Conservation (phyloP, 805 yeast genomes). For the Candida germanica region DNA sequence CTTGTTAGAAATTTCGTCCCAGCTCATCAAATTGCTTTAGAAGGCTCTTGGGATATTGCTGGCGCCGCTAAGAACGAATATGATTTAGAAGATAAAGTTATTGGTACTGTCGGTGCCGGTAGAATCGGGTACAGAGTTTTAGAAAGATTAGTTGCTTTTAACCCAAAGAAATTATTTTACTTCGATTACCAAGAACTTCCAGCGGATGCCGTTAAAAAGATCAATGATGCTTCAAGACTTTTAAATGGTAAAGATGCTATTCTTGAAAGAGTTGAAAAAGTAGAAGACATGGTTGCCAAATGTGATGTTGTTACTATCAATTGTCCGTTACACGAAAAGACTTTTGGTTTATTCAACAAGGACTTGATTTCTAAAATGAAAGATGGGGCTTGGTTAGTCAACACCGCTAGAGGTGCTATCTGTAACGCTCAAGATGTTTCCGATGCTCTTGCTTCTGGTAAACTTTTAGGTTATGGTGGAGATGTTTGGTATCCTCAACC, state of each 20-base stretch:
- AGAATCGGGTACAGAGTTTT: conserved; percentile 76
- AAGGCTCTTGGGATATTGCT: conserved; percentile 74
- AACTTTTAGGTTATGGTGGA: conserved; percentile 77
- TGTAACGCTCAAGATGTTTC: conserved; percentile 72
- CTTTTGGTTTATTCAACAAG: conserved; percentile 65
- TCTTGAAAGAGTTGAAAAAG: conserved; percentile 54
- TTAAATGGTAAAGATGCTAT: conserved; percentile 49
- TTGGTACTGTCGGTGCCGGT: conserved; percentile 82
- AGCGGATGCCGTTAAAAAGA: conserved; percentile 41
- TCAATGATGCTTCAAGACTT: conserved; percentile 34
- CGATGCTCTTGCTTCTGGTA: conserved; percentile 66
- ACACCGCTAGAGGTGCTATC: conserved; percentile 83
- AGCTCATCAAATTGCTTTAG: conserved; percentile 64
- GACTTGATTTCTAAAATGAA: conserved; percentile 65
- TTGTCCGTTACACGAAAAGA: conserved; percentile 70
- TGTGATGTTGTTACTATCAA: conserved; percentile 76
- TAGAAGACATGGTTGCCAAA: conserved; percentile 63
- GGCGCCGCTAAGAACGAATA: conserved; percentile 69
- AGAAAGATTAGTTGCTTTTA: conserved; percentile 68
- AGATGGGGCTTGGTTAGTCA: conserved; percentile 68
- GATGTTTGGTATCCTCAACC: conserved; percentile 89
- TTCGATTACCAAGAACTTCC: conserved; percentile 73
- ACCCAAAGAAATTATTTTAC: conserved; percentile 69
- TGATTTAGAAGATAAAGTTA: conserved; percentile 71
- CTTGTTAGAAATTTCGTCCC: conserved; percentile 77